These are phyloP conservation scores for Crithidia expoeki DNA, from an alignment of 208 protist species.

Conservation along the genomic window DNA sequence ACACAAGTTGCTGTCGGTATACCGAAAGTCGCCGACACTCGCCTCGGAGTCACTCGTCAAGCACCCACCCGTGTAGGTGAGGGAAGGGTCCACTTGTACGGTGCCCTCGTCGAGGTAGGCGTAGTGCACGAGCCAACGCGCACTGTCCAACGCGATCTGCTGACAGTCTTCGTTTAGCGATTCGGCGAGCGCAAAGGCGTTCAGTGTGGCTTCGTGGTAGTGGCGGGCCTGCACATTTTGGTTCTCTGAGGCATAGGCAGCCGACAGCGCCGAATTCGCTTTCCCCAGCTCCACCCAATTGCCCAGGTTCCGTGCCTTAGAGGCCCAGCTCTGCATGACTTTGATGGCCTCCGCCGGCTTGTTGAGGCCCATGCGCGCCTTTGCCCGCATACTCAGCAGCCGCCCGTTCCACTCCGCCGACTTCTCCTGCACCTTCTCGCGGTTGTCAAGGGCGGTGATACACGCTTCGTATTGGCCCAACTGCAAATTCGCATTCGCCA, in stretches of 20 bases:
- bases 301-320: slow-evolving; percentile 62
- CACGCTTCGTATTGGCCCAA: slow-evolving; percentile 83
- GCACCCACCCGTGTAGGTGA: slow-evolving; percentile 22
- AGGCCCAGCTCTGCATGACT: slow-evolving; percentile 74
- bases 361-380: slow-evolving; percentile 71
- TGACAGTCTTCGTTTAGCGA: slow-evolving; percentile 41
- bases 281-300: slow-evolving; percentile 73
- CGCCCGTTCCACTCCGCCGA: slow-evolving; percentile 63
- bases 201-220: slow-evolving; percentile 66
- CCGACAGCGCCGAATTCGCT: slow-evolving; percentile 69
- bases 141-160: slow-evolving; percentile 61
- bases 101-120: slow-evolving; percentile 81
- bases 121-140: slow-evolving; percentile 86
- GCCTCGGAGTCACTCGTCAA: slow-evolving; percentile 29
- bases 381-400: slow-evolving; percentile 74
- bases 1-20: slow-evolving; percentile 45
- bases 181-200: slow-evolving; percentile 43
- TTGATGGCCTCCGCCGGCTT: slow-evolving; percentile 70
- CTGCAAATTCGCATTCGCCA: slow-evolving; percentile 82
- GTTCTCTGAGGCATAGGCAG: slow-evolving; percentile 57
- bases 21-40: slow-evolving; percentile 23
- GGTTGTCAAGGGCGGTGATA: slow-evolving; percentile 71
- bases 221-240: slow-evolving; percentile 66
- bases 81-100: slow-evolving; percentile 46
- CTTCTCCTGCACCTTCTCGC: slow-evolving; percentile 87